Base-by-base conservation (phyloP, 768 basidiomycete genomes). In the Tylopilus balloui region DNA sequence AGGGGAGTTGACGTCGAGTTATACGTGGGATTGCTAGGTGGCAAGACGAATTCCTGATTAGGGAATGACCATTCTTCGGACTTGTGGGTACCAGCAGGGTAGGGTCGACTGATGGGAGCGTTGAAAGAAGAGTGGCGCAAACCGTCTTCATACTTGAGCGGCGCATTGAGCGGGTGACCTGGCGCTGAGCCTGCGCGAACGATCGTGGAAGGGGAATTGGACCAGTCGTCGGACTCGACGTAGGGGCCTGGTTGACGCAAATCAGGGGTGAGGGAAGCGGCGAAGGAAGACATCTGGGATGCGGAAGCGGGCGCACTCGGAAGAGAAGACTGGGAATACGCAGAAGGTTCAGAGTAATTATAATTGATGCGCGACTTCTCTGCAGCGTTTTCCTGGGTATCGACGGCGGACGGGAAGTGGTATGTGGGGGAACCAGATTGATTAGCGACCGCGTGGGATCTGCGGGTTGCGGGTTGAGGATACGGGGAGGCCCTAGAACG, bases 41-140 rank as follows among this genome's bases (percentile, higher is more conserved):
- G 62, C 53, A 80, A 67, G 50, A 79, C 73, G 65, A 78, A 84
- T 42, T 85, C 83, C 57, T 70, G 68, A 64, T 72, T 73, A 48
- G 83, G 78, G 69, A 85, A 86, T 44, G 73, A 72, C 87, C 86
- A 88, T 55, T 86, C 84, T 63, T 77, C 76, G 75, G 81, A 79
- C 78, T 81, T 81, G 63, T 69, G 77, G 29, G 57, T 68, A 65
- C 63, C 71, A 58, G 73, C 54, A 12, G 54, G 67, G 54, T 57
- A 74, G n/a, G 64, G 73, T 68, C 82, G 77, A 62, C 76, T 70
- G 69, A 78, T 75, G 54, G 78, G 68, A 44, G 77, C 71, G 69
- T 74, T 78, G 71, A 83, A 80, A 56, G 83, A 82, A 61, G 81
- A 71, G 73, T 84, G 84, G 67, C 84, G 81, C 61, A 83, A 65